Conservation (phyloP, 345 rosid genomes). For the Eutrema yunnanense region DNA sequence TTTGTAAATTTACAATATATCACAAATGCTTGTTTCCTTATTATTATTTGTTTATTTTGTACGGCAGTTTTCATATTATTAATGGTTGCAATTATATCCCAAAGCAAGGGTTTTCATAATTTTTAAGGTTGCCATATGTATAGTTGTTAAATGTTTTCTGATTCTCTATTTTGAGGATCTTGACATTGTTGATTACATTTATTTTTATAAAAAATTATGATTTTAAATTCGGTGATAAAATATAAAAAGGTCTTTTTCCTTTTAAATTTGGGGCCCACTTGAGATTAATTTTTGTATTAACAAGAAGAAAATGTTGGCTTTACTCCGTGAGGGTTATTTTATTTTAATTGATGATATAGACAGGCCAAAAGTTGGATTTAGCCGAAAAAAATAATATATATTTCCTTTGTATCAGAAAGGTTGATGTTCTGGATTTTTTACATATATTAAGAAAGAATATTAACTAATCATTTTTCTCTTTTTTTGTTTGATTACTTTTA, state of each 20-base stretch:
- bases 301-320: constrained; percentile 9
- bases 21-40: not conserved
- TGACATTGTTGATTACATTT: not conserved
- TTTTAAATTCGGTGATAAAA: not conserved
- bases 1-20: not conserved
- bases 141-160: not conserved
- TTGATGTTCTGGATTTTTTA: too few relatives aligned
- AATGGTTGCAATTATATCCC: not conserved
- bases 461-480: too few relatives aligned
- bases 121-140: too few relatives aligned
- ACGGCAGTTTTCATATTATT: not conserved
- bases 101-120: not conserved
- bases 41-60: not conserved
- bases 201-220: not conserved
- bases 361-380: constrained; percentile 6
- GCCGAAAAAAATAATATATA: not conserved
- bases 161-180: not conserved
- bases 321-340: constrained; percentile 27
- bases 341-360: constrained; percentile 19
- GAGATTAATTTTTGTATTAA: not conserved
- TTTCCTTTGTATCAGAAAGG: too few relatives aligned
- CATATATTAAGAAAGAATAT: too few relatives aligned
- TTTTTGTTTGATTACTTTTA: too few relatives aligned
- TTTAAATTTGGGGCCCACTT: not conserved
- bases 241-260: too few relatives aligned